Conservation (phyloP, 2,329 filamentous ascomycete genomes). For the Diaporthe australafricana region DNA sequence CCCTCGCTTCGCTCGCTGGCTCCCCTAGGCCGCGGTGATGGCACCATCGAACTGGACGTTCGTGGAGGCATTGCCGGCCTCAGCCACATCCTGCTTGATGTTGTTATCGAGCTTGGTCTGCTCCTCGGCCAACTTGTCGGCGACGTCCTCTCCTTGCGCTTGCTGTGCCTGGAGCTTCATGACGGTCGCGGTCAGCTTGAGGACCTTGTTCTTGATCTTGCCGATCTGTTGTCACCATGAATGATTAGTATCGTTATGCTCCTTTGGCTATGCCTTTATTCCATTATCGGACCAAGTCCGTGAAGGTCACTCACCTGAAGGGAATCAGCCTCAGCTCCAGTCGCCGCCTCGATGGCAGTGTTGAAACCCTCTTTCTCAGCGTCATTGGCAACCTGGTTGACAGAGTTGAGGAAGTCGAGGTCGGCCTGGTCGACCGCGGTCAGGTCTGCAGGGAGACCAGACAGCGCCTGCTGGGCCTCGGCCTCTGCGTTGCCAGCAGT, state of each 20-base stretch:
- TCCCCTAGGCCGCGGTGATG: not conserved
- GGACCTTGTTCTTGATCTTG: conserved; percentile 63
- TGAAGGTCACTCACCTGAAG: conserved; percentile 48
- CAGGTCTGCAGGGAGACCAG: conserved; percentile 48
- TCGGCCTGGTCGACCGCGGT: conserved; percentile 53
- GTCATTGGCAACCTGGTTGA: conserved; percentile 58
- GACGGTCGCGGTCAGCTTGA: conserved; percentile 59
- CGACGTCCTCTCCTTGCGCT: conserved; percentile 55
- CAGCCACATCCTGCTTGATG: conserved; percentile 52
- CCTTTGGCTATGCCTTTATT: not conserved
- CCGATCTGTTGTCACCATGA: conserved; percentile 45
- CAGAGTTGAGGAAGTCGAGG: conserved; percentile 52
- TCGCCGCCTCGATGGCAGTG: conserved; percentile 55
- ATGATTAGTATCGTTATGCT: not conserved
- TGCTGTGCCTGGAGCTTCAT: conserved; percentile 56
- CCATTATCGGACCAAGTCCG: not conserved
- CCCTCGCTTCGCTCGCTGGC: not conserved
- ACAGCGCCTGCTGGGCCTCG: conserved; percentile 48
- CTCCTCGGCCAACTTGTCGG: conserved; percentile 52
- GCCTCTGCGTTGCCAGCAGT: conserved; percentile 49
- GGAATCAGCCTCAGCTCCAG: conserved; percentile 50
- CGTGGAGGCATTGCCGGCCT: conserved; percentile 52
- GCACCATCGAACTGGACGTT: conserved; percentile 47
- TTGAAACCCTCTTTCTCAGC: conserved; percentile 60
- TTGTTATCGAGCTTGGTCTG: conserved; percentile 59